Evolutionary conservation across 192 early-diverging fungal genomes (phyloP), one percentile per base, ranked within the genome.

Genomic region (Funneliformis geosporum): DNA sequence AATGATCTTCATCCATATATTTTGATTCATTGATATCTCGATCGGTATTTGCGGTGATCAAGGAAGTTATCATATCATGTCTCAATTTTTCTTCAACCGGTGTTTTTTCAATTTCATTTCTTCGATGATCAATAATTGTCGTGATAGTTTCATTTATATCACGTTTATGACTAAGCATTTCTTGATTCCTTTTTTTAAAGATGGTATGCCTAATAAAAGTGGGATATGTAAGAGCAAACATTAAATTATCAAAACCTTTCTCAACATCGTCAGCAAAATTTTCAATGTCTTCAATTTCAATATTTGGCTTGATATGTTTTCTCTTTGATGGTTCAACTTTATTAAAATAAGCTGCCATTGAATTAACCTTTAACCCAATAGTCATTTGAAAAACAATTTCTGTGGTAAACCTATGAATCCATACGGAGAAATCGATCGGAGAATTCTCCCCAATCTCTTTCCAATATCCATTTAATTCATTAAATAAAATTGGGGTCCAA

Each of bases 1-100:
- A 21, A 8, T n/a, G n/a, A n/a, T n/a, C n/a, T n/a, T n/a, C n/a
- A n/a, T n/a, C n/a, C 4, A 12, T 33, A 18, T 18, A 10, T 10
- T 28, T 12, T 0, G 0, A 12, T 2, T 61, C 12, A n/a, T n/a
- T n/a, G n/a, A n/a, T n/a, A n/a, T n/a, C n/a, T n/a, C n/a, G n/a
- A n/a, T n/a, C 21, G 23, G 74, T 75, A 75, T 62, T 75, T 16
- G 28, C n/a, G 16, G 14, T 75, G 7, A 61, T n/a, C n/a, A n/a
- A n/a, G n/a, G n/a, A n/a, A n/a, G n/a, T n/a, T n/a, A n/a, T 40
- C 23, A 75, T 16, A 75, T 75, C 74, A 44, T 38, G 59, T 11
- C 40, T 60, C 23, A 61, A 75, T 23, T 2, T n/a, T n/a, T n/a
- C n/a, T n/a, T n/a, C n/a, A n/a, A n/a, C n/a, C n/a, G 50, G 46